These are phyloP conservation scores for Pythium utonaiense DNA, from an alignment of 352 stramenopile genomes.

Conservation along the genomic window DNA sequence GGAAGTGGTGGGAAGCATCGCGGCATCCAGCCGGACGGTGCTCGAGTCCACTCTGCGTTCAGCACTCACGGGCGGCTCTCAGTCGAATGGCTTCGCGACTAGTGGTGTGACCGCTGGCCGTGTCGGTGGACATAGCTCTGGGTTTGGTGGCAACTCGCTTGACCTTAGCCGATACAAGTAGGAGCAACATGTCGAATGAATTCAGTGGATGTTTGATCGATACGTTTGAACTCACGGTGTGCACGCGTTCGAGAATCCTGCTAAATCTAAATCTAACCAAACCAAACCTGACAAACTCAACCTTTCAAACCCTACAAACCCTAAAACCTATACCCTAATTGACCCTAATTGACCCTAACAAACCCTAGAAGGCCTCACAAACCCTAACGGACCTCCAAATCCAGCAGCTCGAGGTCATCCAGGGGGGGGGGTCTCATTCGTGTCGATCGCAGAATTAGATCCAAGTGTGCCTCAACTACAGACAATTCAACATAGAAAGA, in stretches of 20 bases:
- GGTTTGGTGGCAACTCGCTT: conserved; percentile 8
- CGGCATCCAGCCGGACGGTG: conserved; percentile 11
- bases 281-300: no score
- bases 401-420: no score
- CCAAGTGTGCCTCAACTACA: no score
- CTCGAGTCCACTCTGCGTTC: conserved; percentile 21
- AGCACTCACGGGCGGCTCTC: conserved; percentile 2
- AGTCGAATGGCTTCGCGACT: background rate
- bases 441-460: no score
- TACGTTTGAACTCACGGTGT: no score
- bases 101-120: background rate
- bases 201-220: no score
- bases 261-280: no score
- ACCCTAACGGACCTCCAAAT: no score
- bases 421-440: no score
- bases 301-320: background rate
- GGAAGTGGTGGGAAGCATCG: conserved; percentile 20
- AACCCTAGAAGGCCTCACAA: no score
- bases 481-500: no score
- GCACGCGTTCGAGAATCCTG: no score
- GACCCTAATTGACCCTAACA: background rate
- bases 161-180: conserved; percentile 29
- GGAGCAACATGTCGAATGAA: background rate
- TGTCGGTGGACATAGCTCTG: background rate
- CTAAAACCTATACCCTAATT: background rate